phyloP scores from a whole-genome alignment of 2,329 filamentous ascomycete species.

The Aspergillus thermomutatus region DNA sequence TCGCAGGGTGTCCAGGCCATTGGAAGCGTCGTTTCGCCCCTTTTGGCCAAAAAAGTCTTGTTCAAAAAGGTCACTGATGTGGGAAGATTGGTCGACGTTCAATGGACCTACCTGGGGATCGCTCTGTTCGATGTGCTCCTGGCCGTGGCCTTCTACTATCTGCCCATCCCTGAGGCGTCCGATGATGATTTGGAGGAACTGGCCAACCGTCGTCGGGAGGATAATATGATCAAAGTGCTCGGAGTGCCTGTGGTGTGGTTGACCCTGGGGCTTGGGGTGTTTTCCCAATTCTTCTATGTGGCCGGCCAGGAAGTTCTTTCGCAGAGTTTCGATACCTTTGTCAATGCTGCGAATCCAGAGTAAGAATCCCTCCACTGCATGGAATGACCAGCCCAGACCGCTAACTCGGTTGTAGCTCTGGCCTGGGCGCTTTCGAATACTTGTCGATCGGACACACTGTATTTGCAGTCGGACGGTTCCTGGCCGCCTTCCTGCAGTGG shows the following conservation, averaged over 20 bases:
- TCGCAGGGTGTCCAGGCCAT: constrained; percentile 61
- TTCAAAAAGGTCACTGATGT: constrained; percentile 51
- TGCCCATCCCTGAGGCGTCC: constrained; percentile 60
- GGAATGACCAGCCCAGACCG: neutral
- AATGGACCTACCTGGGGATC: constrained; percentile 64
- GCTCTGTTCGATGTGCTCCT: constrained; percentile 58
- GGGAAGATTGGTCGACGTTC: constrained; percentile 55
- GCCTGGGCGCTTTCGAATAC: constrained; percentile 39
- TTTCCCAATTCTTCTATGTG: constrained; percentile 59
- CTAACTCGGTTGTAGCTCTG: constrained; percentile 9
- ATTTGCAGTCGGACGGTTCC: constrained; percentile 58
- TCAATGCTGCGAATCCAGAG: constrained; percentile 37
- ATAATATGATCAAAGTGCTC: constrained; percentile 45
- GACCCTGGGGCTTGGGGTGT: constrained; percentile 53
- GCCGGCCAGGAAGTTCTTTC: constrained; percentile 58
- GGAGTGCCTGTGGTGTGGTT: constrained; percentile 53
- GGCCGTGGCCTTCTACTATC: constrained; percentile 59
- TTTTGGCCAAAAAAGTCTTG: constrained; percentile 58
- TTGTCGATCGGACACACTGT: constrained; percentile 55
- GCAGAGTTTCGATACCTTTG: constrained; percentile 46
- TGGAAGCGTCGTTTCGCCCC: constrained; percentile 57
- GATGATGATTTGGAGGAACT: constrained; percentile 58
- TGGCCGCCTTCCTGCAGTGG: constrained; percentile 51
- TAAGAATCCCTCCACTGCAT: constrained; percentile 8
- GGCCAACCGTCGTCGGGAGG: constrained; percentile 49